phyloP scores from a whole-genome alignment of 805 yeast genomes.

The Candida khao-thaluensis region DNA sequence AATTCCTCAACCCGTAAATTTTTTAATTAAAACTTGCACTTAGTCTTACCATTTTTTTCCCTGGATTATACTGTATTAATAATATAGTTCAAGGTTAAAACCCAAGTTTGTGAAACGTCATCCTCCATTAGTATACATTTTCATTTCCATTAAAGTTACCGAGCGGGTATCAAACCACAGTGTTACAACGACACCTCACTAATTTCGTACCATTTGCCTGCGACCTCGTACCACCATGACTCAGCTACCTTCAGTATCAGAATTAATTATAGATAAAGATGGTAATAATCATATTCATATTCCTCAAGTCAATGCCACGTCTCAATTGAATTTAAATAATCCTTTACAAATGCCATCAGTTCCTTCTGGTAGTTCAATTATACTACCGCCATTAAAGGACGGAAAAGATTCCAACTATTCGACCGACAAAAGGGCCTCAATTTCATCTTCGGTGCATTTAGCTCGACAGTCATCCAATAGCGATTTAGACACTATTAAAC shows the following conservation, averaged over 20 bases:
- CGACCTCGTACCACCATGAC: constrained; percentile 9
- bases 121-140: neutral
- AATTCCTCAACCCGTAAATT: neutral
- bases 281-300: neutral
- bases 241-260: constrained; percentile 16
- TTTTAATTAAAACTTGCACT: neutral
- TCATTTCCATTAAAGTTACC: neutral
- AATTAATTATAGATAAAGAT: constrained; percentile 9
- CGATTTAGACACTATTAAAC: constrained; percentile 2
- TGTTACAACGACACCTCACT: too few species aligned
- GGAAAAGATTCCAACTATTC: constrained; percentile 11
- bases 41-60: neutral
- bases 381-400: constrained; percentile 6
- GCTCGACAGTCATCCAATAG: neutral
- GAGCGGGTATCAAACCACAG: too few species aligned
- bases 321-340: neutral
- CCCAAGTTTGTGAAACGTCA: neutral
- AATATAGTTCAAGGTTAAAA: neutral
- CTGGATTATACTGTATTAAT: neutral
- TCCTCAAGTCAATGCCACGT: neutral
- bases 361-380: neutral
- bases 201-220: neutral
- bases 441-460: constrained; percentile 10
- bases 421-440: constrained; percentile 8
- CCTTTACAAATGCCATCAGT: neutral